Conservation (phyloP, 2,329 filamentous ascomycete genomes). For the Akanthomyces uredinophilus region DNA sequence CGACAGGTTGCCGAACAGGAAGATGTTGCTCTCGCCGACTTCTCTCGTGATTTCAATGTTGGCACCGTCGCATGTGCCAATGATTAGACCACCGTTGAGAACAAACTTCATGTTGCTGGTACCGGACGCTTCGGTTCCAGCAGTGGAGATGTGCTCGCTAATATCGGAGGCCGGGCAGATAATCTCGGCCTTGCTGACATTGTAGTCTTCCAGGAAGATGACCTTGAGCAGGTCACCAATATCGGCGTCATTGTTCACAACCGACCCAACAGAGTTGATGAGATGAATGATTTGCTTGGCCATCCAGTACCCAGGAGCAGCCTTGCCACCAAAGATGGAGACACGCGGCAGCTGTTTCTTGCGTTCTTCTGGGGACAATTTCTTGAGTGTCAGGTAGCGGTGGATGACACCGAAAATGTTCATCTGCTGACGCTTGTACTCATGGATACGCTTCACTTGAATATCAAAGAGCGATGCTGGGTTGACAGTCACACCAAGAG, state of each 20-base stretch:
- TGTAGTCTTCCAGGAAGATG: constrained; percentile 96
- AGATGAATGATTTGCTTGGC: constrained; percentile 98
- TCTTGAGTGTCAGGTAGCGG: constrained; percentile 85
- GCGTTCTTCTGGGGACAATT: constrained; percentile 73
- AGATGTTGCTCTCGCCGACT: constrained; percentile 94
- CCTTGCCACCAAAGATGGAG: constrained; percentile 96
- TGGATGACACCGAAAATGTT: constrained; percentile 99
- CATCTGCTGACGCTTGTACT: constrained; percentile 98
- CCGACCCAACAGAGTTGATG: constrained; percentile 82
- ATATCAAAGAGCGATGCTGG: constrained; percentile 89
- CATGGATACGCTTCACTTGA: constrained; percentile 97
- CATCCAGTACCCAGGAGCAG: constrained; percentile 99
- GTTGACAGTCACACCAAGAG: constrained; percentile 76
- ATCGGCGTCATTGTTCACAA: constrained; percentile 89
- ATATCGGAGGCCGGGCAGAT: constrained; percentile 92
- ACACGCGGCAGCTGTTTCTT: constrained; percentile 86
- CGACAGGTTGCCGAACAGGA: constrained; percentile 92
- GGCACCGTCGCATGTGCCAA: constrained; percentile 94
- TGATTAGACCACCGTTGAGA: constrained; percentile 92
- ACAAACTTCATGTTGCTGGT: constrained; percentile 99
- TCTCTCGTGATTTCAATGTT: constrained; percentile 99
- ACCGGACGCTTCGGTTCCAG: constrained; percentile 82
- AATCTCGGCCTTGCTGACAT: constrained; percentile 98
- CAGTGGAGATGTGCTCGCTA: constrained; percentile 97
- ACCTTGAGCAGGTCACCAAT: constrained; percentile 95